Evolutionary conservation across 163 green algal species (phyloP), one percentile per base, ranked within the genome.

Genomic region (Volvox carteri): DNA sequence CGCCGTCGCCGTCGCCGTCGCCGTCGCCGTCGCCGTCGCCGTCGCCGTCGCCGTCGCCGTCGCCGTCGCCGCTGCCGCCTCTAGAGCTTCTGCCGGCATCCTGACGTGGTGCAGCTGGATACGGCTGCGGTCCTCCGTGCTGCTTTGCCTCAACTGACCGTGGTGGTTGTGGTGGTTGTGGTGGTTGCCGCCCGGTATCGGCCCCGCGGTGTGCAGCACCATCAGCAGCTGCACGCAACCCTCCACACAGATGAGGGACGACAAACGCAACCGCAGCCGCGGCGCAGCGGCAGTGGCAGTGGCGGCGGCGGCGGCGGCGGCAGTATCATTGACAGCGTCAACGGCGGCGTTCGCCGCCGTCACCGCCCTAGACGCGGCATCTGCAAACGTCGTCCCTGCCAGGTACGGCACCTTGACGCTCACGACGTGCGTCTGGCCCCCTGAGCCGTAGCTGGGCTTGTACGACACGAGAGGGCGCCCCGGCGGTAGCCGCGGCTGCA

Each of bases 211-310:
- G 12, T 74, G 60, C n/a, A 86, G 8, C 60, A 67, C 18, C 60
- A 86, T 78, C 42, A 86, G 60, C n/a, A 86, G 79, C n/a, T 86
- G 79, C n/a, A 86, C 58, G 30, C 79, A 86, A 41, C 79, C 79
- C 52, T 86, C 39, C 56, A 86, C 78, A 16, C 78, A 86, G 23
- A 76, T 56, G 25, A 46, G n/a, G 37, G 78, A 86, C 58, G 44
- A 25, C 18, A 42, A 41, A 4, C 19, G 77, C 77, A 85, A 37
- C 12, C 30, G 44, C 73, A 44, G 33, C 23, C 28, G 18, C 5
- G 44, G 14, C n/a, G 44, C n/a, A 25, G 68, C 4, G 9, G 33
- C 11, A n/a, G 68, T 9, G 16, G 68, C 68, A 7, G 23, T 25
- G 8, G 60, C 11, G 21, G 23, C 6, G 18, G 72, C 25, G 19